phyloP scores from a whole-genome alignment of 352 stramenopile genomes.

The Pythium chondricola region DNA sequence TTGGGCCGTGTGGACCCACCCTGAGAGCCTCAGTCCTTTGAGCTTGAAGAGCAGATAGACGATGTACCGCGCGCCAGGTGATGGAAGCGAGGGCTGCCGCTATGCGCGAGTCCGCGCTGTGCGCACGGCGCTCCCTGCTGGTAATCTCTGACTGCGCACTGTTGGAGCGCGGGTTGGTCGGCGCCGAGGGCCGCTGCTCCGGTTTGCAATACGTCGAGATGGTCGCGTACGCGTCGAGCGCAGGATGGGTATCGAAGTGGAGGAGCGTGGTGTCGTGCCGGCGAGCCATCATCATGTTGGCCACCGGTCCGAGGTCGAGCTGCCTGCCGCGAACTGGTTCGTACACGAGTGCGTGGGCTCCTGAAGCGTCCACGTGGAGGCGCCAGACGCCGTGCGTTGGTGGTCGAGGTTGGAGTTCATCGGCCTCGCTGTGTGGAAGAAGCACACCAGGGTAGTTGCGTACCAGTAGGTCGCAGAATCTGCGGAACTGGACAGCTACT shows the following conservation, averaged over 20 bases:
- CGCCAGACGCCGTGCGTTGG: background rate
- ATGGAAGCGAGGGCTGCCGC: background rate
- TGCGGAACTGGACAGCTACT: background rate
- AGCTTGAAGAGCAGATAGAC: background rate
- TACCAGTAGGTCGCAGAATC: background rate
- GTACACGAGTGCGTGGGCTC: background rate
- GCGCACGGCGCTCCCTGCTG: background rate
- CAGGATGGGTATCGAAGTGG: background rate
- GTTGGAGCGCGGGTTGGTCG: background rate
- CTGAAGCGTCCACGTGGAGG: background rate
- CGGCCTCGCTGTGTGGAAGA: background rate
- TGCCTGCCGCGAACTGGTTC: background rate
- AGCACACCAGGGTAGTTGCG: background rate
- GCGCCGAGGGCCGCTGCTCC: background rate
- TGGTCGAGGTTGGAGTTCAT: background rate
- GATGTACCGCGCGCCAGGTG: background rate
- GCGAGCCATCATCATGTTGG: background rate
- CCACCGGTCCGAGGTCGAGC: background rate
- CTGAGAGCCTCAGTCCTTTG: background rate
- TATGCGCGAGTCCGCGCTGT: background rate
- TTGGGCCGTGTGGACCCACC: background rate
- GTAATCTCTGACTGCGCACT: background rate
- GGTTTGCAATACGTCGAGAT: background rate
- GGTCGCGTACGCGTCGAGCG: background rate
- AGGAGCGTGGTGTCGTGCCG: background rate